Evolutionary conservation across 2,329 filamentous ascomycete species (phyloP).

Genomic region (Juglanconis oblonga): DNA sequence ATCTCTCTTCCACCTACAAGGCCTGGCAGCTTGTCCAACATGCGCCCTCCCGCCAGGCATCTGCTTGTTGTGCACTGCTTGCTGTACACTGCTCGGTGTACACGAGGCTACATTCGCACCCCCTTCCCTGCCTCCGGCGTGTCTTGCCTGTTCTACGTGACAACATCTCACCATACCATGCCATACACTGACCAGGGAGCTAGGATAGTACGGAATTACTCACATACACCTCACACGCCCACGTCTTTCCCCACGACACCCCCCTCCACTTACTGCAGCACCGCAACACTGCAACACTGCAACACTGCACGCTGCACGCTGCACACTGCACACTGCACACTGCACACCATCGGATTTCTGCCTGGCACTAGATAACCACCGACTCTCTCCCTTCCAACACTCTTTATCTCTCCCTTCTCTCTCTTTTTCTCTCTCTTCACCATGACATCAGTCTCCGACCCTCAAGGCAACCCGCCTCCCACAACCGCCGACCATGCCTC

Average conservation of each 20-base stretch:
- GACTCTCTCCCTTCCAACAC: conserved; percentile 14
- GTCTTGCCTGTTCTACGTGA: neutral
- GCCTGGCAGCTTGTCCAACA: too few species aligned
- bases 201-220: neutral
- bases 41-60: too few species aligned
- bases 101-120: neutral
- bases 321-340: neutral
- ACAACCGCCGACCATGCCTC: conserved; percentile 52
- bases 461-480: conserved; percentile 27
- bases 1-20: neutral
- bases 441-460: conserved; percentile 32
- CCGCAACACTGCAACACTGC: too few species aligned
- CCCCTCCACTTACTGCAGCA: neutral
- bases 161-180: neutral
- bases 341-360: neutral
- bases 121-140: neutral
- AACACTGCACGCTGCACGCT: neutral
- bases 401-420: conserved; percentile 26
- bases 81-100: too few species aligned
- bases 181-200: neutral
- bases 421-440: conserved; percentile 28
- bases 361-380: conserved; percentile 1
- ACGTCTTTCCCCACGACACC: neutral
- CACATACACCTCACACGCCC: neutral
- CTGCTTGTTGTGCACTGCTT: neutral